These are phyloP conservation scores for Lachnellula suecica DNA, from an alignment of 2,329 filamentous ascomycete genomes.

Conservation along the genomic window DNA sequence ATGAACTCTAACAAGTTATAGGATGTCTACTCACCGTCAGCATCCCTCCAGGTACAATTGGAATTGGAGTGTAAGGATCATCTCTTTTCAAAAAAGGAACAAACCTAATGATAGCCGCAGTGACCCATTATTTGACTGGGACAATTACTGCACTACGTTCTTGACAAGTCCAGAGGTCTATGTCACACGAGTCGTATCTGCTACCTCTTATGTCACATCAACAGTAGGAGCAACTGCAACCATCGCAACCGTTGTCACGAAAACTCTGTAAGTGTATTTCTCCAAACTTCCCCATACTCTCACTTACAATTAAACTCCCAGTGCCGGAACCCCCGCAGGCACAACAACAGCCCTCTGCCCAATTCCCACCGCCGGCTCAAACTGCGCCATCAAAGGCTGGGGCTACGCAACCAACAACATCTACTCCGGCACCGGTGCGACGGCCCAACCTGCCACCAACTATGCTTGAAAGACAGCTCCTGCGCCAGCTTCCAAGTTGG, in stretches of 20 bases:
- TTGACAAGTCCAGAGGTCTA: neutral
- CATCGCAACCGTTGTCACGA: neutral
- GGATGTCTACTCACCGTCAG: neutral
- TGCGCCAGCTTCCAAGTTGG: slow-evolving; percentile 18
- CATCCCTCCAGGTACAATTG: neutral
- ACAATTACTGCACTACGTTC: neutral
- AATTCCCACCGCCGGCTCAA: slow-evolving; percentile 4
- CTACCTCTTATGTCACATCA: neutral
- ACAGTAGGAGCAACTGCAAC: neutral
- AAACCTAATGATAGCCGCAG: neutral
- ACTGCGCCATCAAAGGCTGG: slow-evolving; percentile 16
- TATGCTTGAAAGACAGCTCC: slow-evolving; percentile 13
- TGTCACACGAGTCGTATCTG: neutral
- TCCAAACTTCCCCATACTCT: neutral
- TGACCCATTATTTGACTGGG: neutral
- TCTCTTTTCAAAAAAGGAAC: neutral
- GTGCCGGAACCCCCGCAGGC: neutral
- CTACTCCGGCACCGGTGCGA: slow-evolving; percentile 10
- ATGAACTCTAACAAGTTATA: neutral
- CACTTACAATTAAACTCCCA: neutral
- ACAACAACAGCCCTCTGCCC: slow-evolving; percentile 12
- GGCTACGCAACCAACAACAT: slow-evolving; percentile 19
- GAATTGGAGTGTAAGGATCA: neutral
- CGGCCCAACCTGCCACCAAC: slow-evolving; percentile 13
- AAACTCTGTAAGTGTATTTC: neutral